Base-by-base conservation (phyloP, 1,284 basidiomycete genomes). In the Heterobasidion occidentale region DNA sequence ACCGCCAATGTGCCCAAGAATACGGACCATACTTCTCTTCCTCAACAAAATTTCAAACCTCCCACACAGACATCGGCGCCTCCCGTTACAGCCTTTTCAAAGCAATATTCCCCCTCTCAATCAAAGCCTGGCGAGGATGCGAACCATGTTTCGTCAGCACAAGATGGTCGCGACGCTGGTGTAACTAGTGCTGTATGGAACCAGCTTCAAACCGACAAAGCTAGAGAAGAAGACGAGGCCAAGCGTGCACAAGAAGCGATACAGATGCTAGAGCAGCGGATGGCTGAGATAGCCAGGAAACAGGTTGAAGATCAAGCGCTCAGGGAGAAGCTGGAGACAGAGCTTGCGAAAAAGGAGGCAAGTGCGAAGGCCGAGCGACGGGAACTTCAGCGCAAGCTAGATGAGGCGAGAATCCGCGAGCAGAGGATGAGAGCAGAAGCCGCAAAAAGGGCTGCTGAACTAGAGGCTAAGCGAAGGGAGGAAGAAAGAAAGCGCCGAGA, bases 101-200 rank as follows among this genome's bases (percentile, higher is more conserved):
- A 46, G 15, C 47, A 15, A 52, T 47, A 5, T 17, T 1, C 46
- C 9, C n/a, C 46, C 9, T 17, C 52, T 17, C 51, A 50, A 36
- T 19, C 56, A 12, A 34, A 55, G 19, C 35, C 38, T 51, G 49
- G 4, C 38, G 57, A 47, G 36, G 4, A 20, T 8, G 33, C 50
- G 9, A 12, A 33, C 7, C 9, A 9, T 15, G 38, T 19, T 19
- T 19, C 19, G 19, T 19, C 19, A 42, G 38, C 15, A 9, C 38
- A 15, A 42, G 1, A 55, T 36, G 58, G 55, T 12, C 73, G 78
- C 20, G 80, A 81, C 61, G 38, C 67, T 7, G 79, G 74, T 0
- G 76, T 82, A 7, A 62, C 72, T 0, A 77, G 81, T 58, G 61
- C 59, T 0, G 60, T 71, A 9, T 82, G 80, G 81, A 36, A 60